Evolutionary conservation across 208 protist species (phyloP), one percentile per base, ranked within the genome.

Genomic region (Naegleria gruberi): DNA sequence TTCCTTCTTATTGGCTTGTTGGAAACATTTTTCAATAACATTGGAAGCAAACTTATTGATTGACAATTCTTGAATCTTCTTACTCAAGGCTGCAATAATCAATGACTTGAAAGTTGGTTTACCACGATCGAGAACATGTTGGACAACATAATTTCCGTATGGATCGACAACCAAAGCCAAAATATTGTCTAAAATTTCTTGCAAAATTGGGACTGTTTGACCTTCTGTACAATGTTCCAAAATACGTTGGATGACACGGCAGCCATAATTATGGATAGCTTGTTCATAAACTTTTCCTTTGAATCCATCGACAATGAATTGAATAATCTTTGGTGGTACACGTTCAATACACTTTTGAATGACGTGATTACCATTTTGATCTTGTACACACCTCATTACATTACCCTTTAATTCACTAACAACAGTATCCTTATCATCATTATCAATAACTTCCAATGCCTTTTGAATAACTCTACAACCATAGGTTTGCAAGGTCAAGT

Each of bases 11-110:
- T 96, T 96, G 10, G 95, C 94, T 26, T 97, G 93, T 42, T 97
- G 94, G 41, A 99, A 91, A 87, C 98, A 98, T 93, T 99, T 99
- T 91, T 99, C 98, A 90, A 99, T 98, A 30, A 99, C 98, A 90
- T 99, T 99, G 8, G 97, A 99, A 90, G 95, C 97, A 94, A 99
- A 99, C 93, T 99, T 99, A 93, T 99, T 98, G 77, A 95, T 97
- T 89, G 96, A 97, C 10, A 99, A 93, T 55, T 96, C 93, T 5
- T 96, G 93, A 73, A 98, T 87, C 82, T 96, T 92, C 8, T 94
- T 95, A 15, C 97, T 90, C 81, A 98, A 97, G 4, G 92, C 93
- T 41, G 94, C 91, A 43, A 97, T 95, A 40, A 97, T 96, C 5
- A 93, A 95, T 82, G 97, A 94, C 74, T 95, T 97, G 55, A 96